Percentiles rank a stretch among this genome's conserved stretches.
These are phyloP conservation scores for Prototheca cutis DNA, from an alignment of 163 green algal species.

Conservation along the genomic window DNA sequence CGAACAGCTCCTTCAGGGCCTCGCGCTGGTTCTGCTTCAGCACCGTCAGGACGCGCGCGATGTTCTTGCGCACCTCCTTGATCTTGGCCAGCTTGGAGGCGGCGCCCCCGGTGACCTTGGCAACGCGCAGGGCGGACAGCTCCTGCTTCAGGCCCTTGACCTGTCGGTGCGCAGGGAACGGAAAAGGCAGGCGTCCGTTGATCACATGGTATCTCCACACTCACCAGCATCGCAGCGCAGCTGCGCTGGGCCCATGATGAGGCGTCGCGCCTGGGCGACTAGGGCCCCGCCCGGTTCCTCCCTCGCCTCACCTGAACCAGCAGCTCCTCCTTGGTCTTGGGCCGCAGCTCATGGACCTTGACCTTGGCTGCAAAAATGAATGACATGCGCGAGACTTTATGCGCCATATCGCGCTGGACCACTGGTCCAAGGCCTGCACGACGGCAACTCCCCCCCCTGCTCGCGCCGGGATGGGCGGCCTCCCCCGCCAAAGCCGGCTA, in stretches of 20 bases:
- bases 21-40: conserved; percentile 80
- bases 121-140: conserved; percentile 86
- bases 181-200: not conserved
- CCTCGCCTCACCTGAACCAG: conserved; percentile 63
- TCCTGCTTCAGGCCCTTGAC: conserved; percentile 96
- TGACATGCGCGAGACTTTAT: too few relatives aligned
- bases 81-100: conserved; percentile 99
- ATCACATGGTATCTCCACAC: not conserved
- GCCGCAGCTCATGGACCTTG: conserved; percentile 87
- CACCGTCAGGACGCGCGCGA: conserved; percentile 91
- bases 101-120: conserved; percentile 97
- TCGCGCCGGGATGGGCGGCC: too few relatives aligned
- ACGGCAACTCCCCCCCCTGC: too few relatives aligned
- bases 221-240: not conserved
- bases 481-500: too few relatives aligned
- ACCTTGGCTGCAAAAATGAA: conserved; percentile 63
- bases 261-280: not conserved
- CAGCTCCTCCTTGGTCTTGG: conserved; percentile 89
- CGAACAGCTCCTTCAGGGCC: conserved; percentile 63
- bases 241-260: too few relatives aligned
- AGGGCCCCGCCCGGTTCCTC: too few relatives aligned
- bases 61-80: conserved; percentile 91
- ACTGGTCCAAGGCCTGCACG: too few relatives aligned
- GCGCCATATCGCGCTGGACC: too few relatives aligned
- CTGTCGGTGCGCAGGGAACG: conserved; percentile 47